Percentiles rank a stretch among this genome's conserved stretches.
Conservation (phyloP, 441 rosid species). For the Erodium moschatum region DNA sequence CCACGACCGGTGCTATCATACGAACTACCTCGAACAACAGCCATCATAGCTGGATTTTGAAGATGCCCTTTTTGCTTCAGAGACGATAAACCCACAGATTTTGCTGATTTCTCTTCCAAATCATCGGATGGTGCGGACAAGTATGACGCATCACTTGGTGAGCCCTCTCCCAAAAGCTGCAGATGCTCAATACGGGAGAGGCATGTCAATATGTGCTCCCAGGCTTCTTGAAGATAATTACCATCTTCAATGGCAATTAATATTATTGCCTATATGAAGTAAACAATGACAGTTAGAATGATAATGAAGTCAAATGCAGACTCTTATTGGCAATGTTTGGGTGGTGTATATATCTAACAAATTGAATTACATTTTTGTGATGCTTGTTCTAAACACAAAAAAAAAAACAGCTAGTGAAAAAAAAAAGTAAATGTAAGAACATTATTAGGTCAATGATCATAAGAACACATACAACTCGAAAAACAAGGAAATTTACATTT, state of each 20-base stretch:
- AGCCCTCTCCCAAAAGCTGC: slow-evolving; percentile 33
- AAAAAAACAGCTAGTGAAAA: slow-evolving; percentile 11
- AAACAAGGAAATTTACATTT: not conserved
- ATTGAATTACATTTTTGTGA: not conserved
- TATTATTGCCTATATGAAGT: slow-evolving; percentile 65
- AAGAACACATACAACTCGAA: not conserved
- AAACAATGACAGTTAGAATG: not conserved
- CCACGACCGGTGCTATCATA: slow-evolving; percentile 75
- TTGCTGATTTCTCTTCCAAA: slow-evolving; percentile 48
- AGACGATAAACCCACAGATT: slow-evolving; percentile 27
- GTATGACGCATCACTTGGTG: slow-evolving; percentile 62
- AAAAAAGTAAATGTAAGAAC: slow-evolving; percentile 11
- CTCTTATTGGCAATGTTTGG: not conserved
- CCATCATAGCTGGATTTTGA: slow-evolving; percentile 92
- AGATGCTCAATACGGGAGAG: slow-evolving; percentile 92
- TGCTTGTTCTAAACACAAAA: not conserved
- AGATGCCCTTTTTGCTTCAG: slow-evolving; percentile 68
- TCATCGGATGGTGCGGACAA: slow-evolving; percentile 55
- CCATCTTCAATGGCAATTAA: slow-evolving; percentile 93
- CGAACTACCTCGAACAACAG: slow-evolving; percentile 96
- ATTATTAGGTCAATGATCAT: not conserved
- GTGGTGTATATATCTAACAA: too few relatives aligned
- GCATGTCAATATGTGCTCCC: slow-evolving; percentile 94
- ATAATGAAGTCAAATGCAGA: not conserved
- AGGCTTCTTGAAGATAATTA: slow-evolving; percentile 83